Percentiles rank a stretch among this genome's conserved stretches.
These are phyloP conservation scores for Solanum habrochaites DNA, from an alignment of 257 asterid genomes.

Conservation along the genomic window DNA sequence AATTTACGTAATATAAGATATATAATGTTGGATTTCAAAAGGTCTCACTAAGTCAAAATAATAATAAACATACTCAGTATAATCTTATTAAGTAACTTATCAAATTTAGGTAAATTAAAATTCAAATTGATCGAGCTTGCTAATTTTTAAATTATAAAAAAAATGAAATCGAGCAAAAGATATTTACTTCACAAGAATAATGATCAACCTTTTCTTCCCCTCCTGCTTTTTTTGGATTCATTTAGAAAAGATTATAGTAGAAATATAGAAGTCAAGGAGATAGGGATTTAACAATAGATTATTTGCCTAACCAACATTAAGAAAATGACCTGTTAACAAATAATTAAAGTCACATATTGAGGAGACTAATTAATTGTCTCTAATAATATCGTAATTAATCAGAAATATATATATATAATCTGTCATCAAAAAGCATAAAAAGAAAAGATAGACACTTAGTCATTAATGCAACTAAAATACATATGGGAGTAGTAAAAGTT, in stretches of 20 bases:
- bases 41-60: neutral
- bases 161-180: neutral
- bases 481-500: neutral
- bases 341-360: neutral
- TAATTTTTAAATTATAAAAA: neutral
- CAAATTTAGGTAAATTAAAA: too few relatives aligned
- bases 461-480: neutral
- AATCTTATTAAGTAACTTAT: too few relatives aligned
- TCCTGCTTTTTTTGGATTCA: neutral
- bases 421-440: neutral
- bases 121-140: neutral
- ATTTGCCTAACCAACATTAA: neutral
- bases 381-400: neutral
- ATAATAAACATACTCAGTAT: too few relatives aligned
- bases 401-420: neutral
- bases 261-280: neutral
- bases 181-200: neutral
- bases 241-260: neutral
- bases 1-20: neutral
- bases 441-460: neutral
- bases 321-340: neutral
- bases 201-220: neutral
- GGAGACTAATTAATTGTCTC: neutral
- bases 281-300: neutral
- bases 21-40: neutral